These are phyloP conservation scores for Sclerotinia borealis DNA, from an alignment of 2,329 filamentous ascomycete genomes.

Conservation along the genomic window DNA sequence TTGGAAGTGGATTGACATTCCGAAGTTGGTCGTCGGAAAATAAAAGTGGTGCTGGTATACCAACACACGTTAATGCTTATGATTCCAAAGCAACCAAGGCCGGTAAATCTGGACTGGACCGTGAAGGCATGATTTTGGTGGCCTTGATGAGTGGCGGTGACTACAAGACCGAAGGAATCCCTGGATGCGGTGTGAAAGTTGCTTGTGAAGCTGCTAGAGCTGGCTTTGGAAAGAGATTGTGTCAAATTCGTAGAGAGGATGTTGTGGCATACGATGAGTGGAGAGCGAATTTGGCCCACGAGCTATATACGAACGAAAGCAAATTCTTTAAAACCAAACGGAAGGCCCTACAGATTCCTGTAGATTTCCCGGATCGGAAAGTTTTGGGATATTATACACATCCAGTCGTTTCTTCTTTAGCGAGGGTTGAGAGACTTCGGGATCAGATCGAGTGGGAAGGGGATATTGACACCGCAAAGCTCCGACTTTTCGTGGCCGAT, in stretches of 20 bases:
- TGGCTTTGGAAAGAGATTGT: slow-evolving; percentile 75
- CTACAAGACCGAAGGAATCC: slow-evolving; percentile 82
- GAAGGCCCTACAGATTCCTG: slow-evolving; percentile 67
- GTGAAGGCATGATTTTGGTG: slow-evolving; percentile 87
- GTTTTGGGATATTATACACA: slow-evolving; percentile 83
- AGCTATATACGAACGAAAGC: slow-evolving; percentile 78
- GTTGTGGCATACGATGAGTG: slow-evolving; percentile 56
- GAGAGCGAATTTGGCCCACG: slow-evolving; percentile 65
- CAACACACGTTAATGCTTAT: slow-evolving; percentile 84
- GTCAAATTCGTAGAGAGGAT: slow-evolving; percentile 56
- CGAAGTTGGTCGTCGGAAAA: slow-evolving; percentile 78
- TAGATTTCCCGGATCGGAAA: slow-evolving; percentile 72
- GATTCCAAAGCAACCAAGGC: slow-evolving; percentile 52
- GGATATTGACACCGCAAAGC: slow-evolving; percentile 55
- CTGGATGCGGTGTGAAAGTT: slow-evolving; percentile 78
- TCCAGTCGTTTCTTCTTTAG: slow-evolving; percentile 66
- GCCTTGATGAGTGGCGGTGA: slow-evolving; percentile 95
- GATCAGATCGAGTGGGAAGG: slow-evolving; percentile 53
- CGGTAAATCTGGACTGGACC: slow-evolving; percentile 55
- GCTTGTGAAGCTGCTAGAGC: slow-evolving; percentile 86
- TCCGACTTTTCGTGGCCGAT: slow-evolving; percentile 70
- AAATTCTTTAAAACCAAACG: slow-evolving; percentile 74
- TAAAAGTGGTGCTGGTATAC: slow-evolving; percentile 54
- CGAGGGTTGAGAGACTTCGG: slow-evolving; percentile 50
- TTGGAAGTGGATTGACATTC: slow-evolving; percentile 74